A percentile compares a stretch with the other conserved stretches of the same genome.
Conservation (phyloP, 2,329 filamentous ascomycete species). For the Alternaria brassicicola region DNA sequence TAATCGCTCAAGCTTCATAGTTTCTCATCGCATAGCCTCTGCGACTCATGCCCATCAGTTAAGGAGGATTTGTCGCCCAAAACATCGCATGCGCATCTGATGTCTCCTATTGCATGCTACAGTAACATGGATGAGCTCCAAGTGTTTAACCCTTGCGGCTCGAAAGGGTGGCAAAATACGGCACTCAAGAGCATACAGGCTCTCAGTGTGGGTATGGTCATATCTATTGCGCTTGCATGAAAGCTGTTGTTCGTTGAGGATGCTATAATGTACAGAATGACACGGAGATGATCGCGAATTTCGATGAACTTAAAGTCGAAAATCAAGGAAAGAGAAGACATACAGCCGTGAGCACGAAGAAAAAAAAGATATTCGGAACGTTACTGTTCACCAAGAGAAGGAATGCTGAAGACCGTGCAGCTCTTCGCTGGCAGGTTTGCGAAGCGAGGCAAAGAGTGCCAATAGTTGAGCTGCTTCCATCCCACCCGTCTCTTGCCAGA, state of each 20-base stretch:
- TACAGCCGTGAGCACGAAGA: background rate
- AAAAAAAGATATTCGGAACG: background rate
- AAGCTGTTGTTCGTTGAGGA: background rate
- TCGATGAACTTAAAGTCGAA: background rate
- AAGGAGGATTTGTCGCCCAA: background rate
- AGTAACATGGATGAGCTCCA: background rate
- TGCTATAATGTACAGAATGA: background rate
- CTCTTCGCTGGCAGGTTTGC: conserved; percentile 25
- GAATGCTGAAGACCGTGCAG: conserved; percentile 36
- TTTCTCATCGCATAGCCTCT: background rate
- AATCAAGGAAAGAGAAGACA: background rate
- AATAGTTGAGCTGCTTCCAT: conserved; percentile 43
- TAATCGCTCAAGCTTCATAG: background rate
- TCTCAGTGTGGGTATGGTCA: background rate
- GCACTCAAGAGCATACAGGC: background rate
- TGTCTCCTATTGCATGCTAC: background rate
- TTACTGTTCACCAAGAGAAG: conserved; percentile 40
- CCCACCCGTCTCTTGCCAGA: conserved; percentile 44
- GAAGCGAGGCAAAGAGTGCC: conserved; percentile 40
- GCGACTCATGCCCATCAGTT: background rate
- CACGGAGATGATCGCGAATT: background rate
- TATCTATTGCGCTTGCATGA: background rate
- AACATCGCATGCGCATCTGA: background rate
- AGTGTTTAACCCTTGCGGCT: background rate
- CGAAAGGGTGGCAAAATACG: background rate